phyloP scores from a whole-genome alignment of 192 early-diverging fungal genomes.

The Podila epigama region DNA sequence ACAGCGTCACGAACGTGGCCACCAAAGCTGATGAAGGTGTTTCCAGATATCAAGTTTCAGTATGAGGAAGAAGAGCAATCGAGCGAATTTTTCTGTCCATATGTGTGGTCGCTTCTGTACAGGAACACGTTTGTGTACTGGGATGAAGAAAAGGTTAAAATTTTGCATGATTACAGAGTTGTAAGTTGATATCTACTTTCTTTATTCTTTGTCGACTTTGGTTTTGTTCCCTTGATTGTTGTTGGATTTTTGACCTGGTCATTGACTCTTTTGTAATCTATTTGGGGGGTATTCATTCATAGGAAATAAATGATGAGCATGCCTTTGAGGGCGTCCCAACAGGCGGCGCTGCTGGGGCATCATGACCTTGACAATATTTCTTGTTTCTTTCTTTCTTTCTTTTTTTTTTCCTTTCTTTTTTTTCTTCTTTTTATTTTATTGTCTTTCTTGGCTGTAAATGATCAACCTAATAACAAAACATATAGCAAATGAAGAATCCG shows the following conservation, averaged over 20 bases:
- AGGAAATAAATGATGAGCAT: constrained; percentile 33
- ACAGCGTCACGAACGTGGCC: constrained; percentile 69
- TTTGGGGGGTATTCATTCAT: background rate
- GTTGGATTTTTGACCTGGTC: background rate
- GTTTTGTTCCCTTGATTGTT: background rate
- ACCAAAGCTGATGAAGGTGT: constrained; percentile 59
- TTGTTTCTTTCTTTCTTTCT: background rate
- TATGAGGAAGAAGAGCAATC: constrained; percentile 68
- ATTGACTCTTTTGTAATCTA: background rate
- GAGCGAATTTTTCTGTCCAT: constrained; percentile 71
- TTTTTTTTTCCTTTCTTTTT: background rate
- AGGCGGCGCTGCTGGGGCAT: constrained; percentile 4
- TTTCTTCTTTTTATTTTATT: background rate
- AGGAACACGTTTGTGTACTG: constrained; percentile 70
- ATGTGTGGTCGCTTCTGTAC: constrained; percentile 71
- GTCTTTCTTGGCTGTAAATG: too few relatives aligned
- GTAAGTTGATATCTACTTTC: constrained; percentile 13
- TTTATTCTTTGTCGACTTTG: background rate
- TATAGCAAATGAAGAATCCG: background rate
- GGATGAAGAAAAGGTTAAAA: constrained; percentile 69
- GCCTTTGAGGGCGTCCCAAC: constrained; percentile 32
- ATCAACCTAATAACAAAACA: too few relatives aligned
- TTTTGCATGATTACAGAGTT: constrained; percentile 47
- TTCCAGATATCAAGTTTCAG: constrained; percentile 70
- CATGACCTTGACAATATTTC: background rate